A percentile compares a stretch with the other conserved stretches of the same genome.
Evolutionary conservation across 306 rosid genomes (phyloP).

Genomic region (Citrullus amarus): DNA sequence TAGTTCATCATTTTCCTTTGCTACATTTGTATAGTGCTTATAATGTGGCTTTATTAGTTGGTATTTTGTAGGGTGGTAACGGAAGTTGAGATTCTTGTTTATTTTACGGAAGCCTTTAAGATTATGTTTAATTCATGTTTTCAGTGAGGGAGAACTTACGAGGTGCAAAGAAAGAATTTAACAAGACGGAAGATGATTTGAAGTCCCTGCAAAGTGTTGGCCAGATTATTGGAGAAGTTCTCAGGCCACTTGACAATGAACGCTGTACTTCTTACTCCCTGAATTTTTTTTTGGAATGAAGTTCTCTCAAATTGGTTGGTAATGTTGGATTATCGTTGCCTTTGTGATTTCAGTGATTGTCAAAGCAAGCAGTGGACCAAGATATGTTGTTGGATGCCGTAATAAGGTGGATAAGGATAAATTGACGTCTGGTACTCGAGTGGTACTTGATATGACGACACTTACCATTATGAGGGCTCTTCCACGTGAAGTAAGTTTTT

Average conservation of each 20-base stretch:
- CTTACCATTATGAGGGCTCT: constrained; percentile 95
- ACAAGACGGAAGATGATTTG: constrained; percentile 95
- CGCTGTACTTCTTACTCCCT: constrained; percentile 39
- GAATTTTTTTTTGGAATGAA: not conserved
- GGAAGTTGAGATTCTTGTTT: not conserved
- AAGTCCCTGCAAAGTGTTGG: constrained; percentile 99
- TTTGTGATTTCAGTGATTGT: constrained; percentile 63
- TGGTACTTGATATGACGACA: constrained; percentile 93
- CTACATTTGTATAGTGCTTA: not conserved
- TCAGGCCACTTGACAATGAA: constrained; percentile 91
- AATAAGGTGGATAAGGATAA: constrained; percentile 94
- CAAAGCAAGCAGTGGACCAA: constrained; percentile 96
- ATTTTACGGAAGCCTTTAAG: not conserved
- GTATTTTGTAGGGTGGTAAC: not conserved
- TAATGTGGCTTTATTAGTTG: not conserved
- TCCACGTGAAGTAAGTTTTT: constrained; percentile 74
- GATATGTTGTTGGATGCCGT: constrained; percentile 95
- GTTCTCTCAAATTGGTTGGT: not conserved
- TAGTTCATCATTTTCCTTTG: not conserved
- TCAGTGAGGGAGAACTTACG: constrained; percentile 78
- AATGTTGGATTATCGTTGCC: constrained; percentile 16
- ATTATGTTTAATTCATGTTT: not conserved
- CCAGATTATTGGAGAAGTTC: constrained; percentile 94
- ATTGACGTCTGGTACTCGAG: constrained; percentile 81
- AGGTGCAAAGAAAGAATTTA: constrained; percentile 70